Base-by-base conservation (phyloP, 2,329 filamentous ascomycete genomes). In the Nannizzia gypsea region DNA sequence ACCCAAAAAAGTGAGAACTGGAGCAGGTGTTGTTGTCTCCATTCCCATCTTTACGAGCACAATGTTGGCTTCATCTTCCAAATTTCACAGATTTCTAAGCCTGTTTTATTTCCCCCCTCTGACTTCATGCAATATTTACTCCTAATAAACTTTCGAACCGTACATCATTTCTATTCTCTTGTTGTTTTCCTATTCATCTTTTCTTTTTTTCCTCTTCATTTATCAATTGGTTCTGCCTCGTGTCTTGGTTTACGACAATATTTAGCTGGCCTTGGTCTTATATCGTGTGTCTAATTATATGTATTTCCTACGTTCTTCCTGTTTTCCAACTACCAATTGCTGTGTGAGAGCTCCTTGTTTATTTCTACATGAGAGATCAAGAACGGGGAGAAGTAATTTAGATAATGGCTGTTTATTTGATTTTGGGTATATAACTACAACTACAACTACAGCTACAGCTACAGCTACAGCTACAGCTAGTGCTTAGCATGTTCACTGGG, bases 161-260 rank as follows among this genome's bases (percentile, higher is more conserved):
- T 54, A 36, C 17, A 54, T 36, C 31, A 11, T 36, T 36, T 36
- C 28, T 54, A 31, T 54, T 54, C 50, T 54, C 24, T 34, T 34
- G 13, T 54, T 34, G 15, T 54, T 34, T 31, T 9, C 13, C 31
- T 36, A 36, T 36, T 36, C 9, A n/a, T n/a, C 44, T 50, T 11
- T 50, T 50, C 44, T 50, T 9, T 26, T 28, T 2, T 50, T 28
- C 3, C 31, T 54, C n/a, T 9, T 20, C 17, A 15, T 54, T 31
- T 34, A 50, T 22, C 17, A 13, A 24, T 24, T 50, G 44, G 44
- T 50, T 50, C 22, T 50, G 44, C 44, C 24, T 54, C 34, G n/a
- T 54, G 50, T 34, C 50, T 54, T 54, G 50, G 50, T 54, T 52
- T 54, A 54, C 5, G 50, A 54, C 50, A 31, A 34, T n/a, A 8